Percentiles rank a stretch among this genome's conserved stretches.
phyloP scores from a whole-genome alignment of 805 yeast genomes.

The Saccharomycopsis schoenii region DNA sequence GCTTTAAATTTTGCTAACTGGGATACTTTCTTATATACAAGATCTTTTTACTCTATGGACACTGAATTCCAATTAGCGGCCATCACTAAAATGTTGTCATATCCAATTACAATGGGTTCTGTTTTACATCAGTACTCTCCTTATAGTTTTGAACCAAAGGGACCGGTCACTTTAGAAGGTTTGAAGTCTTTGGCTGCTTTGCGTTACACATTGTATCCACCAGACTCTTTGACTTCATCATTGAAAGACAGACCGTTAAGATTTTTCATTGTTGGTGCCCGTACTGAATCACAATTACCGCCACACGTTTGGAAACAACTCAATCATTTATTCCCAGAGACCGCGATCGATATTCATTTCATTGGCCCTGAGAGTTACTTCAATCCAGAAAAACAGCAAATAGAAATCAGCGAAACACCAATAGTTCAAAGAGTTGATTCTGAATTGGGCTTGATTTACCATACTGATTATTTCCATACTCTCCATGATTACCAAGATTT shows the following conservation, averaged over 20 bases:
- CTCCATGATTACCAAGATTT: conserved; percentile 88
- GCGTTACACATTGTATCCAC: conserved; percentile 80
- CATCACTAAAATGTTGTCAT: conserved; percentile 86
- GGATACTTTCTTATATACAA: conserved; percentile 89
- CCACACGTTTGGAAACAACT: conserved; percentile 94
- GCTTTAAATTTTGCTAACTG: conserved; percentile 71
- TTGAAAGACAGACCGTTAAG: conserved; percentile 83
- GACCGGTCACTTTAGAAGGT: conserved; percentile 87
- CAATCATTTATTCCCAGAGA: conserved; percentile 73
- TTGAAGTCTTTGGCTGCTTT: conserved; percentile 88
- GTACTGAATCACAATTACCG: conserved; percentile 90
- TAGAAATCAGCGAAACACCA: conserved; percentile 52
- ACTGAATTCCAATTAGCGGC: conserved; percentile 94
- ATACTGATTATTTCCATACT: conserved; percentile 86
- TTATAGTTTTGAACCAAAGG: conserved; percentile 68
- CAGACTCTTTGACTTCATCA: conserved; percentile 36
- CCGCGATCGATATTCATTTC: conserved; percentile 77
- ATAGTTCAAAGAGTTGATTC: conserved; percentile 65
- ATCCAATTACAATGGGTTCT: conserved; percentile 84
- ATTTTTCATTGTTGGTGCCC: conserved; percentile 80
- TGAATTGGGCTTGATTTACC: conserved; percentile 64
- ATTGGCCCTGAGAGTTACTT: conserved; percentile 88
- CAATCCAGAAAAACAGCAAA: conserved; percentile 59
- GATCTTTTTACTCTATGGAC: conserved; percentile 92
- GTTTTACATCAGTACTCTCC: conserved; percentile 80